Base-by-base conservation (phyloP, 2,329 filamentous ascomycete genomes). In the Thielaviopsis musarum region DNA sequence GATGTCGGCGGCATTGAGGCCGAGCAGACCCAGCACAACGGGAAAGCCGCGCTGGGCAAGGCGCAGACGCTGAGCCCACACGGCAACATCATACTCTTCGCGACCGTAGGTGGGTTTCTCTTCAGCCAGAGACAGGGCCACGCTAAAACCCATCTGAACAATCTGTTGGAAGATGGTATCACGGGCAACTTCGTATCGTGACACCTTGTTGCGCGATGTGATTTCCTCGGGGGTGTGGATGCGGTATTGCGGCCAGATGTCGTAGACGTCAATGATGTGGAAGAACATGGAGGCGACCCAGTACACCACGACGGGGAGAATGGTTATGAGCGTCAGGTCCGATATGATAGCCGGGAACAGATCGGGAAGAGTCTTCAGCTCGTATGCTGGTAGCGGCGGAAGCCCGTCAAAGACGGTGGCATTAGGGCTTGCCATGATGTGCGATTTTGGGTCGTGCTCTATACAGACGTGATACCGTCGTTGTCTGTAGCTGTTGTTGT, bases 211-310 rank as follows among this genome's bases (percentile, higher is more conserved):
- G 66, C 91, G 82, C 71, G 88, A 88, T 41, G 84, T 70, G 63
- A 97, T 86, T 72, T 97, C 91, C 57, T 89, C 90, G 15, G 93
- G 93, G 0, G 93, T 97, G 73, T 98, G 93, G 51, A 98, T 78
- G 63, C 93, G 86, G 73, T 97, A 96, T 67, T 94, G 82, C 19
- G 91, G 85, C 70, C 91, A 95, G 45, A 91, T 74, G 70, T 96
- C 88, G 72, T 84, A 84, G 61, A 83, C 76, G 72, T 98, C 93
- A 67, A 97, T 83, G 65, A 84, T 68, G 75, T 97, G 91, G 75
- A 95, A 98, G 69, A 91, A 73, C 69, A 88, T 73, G 21, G 91
- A 97, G 34, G 94, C 73, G 22, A 75, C 72, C 93, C 93, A 98
- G 78, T 98, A 98, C 61, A 85, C 87, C 66, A 88, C 69, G 62